Base-by-base conservation (phyloP, 441 rosid species). In the Sinapis alba region DNA sequence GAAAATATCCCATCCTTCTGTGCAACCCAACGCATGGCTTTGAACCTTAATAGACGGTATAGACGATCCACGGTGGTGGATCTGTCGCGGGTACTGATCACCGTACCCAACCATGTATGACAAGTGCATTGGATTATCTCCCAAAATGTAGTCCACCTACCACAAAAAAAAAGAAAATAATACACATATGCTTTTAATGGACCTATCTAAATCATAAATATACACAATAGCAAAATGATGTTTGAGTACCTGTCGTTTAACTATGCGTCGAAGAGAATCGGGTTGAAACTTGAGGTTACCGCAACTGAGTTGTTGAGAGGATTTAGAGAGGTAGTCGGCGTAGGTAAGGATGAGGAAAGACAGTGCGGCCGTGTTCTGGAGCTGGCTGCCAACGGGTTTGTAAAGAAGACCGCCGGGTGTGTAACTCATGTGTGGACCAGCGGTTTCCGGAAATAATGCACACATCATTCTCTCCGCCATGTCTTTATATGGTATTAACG, bases 61-160 rank as follows among this genome's bases (percentile, higher is more conserved):
- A 0, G 98, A 94, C 4, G 98, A 82, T n/a, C 92, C 97, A 59
- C 97, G 85, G 81, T 94, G 98, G 78, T 94, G 98, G n/a, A 92
- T 78, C 65, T 84, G 89, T 38, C 73, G 82, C 10, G 97, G 97
- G 59, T 80, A 94, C 70, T 4, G 81, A 12, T 75, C 60, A 10
- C 96, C 91, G 30, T 90, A 94, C 50, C 96, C 98, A 4, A 92
- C 85, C 97, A 94, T 94, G 84, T 92, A 94, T 1, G 97, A 94
- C 82, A 86, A 71, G 32, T 83, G 84, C 47, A 79, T 81, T 4
- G 98, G 98, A 78, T 94, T 92, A 50, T 94, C 90, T 7, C 98
- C 97, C 71, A 94, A 83, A 24, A 92, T 82, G 77, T 94, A 92
- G 74, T 94, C 97, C 51, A 88, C 97, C 74, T 91, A 87, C 61